Evolutionary conservation across 78 protist genomes (phyloP), one percentile per base, ranked within the genome.

Genomic region (Monocercomonoides exilis): DNA sequence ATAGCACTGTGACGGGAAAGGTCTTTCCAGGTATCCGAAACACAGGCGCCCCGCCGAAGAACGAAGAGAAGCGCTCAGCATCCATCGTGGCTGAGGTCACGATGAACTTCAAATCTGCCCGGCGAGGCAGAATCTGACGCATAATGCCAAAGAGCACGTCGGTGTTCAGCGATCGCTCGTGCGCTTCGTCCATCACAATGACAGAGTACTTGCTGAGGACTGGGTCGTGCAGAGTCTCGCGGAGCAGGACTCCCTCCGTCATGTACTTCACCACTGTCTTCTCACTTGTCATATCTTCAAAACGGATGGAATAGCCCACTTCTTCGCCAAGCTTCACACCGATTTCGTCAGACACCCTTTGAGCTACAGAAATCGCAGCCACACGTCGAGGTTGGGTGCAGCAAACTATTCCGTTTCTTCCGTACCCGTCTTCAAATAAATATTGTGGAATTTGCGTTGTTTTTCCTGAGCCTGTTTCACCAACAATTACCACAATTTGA

Each of bases 31-130:
- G 97, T 38, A 97, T 95, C 44, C 84, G 54, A 80, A 94, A 94
- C 42, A 90, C 43, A 32, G 99, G 99, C 6, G 63, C 85, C 35
- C 64, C 64, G 5, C 44, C 2, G 85, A 88, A 88, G n/a, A 79
- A 79, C 11, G n/a, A 41, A 29, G 96, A 35, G 84, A 98, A 98
- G 84, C 95, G 93, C n/a, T 91, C 91, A 38, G 96, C 64, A 81
- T 98, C 98, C 98, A 98, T 94, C 4, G 99, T 98, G 0, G 99
- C 99, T 2, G 96, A 92, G 3, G 99, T 97, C 32, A 98, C 99
- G 63, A 98, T 94, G n/a, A 98, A 91, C 88, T 96, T 96, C 79
- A 98, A 85, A 77, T 98, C 99, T 0, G 87, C 45, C 0, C 99
- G 90, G 21, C 93, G 6, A 33, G 54, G 85, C 43, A 43, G 32